A percentile compares a stretch with the other conserved stretches of the same genome.
Evolutionary conservation across 345 rosid genomes (phyloP).

Genomic region (Hypericum androsaemum): DNA sequence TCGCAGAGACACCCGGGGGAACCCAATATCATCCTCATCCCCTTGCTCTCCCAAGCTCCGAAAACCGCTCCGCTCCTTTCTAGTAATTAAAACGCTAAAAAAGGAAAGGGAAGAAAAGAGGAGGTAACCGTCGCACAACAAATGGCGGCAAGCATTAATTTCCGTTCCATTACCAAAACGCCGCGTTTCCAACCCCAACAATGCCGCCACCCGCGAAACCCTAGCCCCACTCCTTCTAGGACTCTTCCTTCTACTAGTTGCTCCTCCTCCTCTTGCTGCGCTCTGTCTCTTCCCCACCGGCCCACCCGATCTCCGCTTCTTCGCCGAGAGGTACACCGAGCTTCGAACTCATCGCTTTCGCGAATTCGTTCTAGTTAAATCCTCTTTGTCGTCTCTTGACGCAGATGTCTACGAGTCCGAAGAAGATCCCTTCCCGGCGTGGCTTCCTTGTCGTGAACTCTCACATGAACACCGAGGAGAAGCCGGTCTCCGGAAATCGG

Average conservation of each 20-base stretch:
- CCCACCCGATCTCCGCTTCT: neutral
- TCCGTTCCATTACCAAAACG: conserved; percentile 20
- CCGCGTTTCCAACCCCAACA: conserved; percentile 35
- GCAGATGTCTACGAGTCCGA: conserved; percentile 34
- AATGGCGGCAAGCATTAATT: conserved; percentile 37
- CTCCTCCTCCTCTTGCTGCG: conserved; percentile 16
- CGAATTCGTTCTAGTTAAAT: no score
- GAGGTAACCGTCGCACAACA: no score
- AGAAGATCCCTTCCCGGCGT: conserved; percentile 22
- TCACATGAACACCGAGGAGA: conserved; percentile 55
- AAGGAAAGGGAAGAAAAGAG: no score
- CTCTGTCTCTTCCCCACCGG: conserved; percentile 10
- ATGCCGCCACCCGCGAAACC: conserved; percentile 18
- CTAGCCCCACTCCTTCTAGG: conserved; percentile 14
- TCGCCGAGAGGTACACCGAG: neutral
- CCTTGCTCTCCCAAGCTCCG: no score
- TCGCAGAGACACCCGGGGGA: no score
- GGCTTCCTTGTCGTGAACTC: conserved; percentile 29
- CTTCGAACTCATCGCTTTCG: no score
- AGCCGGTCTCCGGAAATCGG: conserved; percentile 43
- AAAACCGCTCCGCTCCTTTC: no score
- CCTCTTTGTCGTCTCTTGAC: neutral
- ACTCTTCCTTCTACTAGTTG: conserved; percentile 10
- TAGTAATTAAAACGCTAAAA: no score
- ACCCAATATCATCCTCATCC: no score